Base-by-base conservation (phyloP, 2,329 filamentous ascomycete species). In the Grosmannia penicillata region DNA sequence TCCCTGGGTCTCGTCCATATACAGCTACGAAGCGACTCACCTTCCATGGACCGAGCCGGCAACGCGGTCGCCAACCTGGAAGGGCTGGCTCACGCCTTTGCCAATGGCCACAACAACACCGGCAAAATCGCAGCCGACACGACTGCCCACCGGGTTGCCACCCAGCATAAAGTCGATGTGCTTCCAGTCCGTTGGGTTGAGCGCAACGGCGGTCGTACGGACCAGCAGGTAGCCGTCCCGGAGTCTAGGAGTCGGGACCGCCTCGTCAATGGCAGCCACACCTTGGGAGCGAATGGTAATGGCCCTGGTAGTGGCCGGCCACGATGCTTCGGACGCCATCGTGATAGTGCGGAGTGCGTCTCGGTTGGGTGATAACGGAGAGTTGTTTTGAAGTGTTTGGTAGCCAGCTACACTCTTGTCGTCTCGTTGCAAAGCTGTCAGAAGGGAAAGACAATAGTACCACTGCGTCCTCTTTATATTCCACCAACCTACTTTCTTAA, bases 21-120 rank as follows among this genome's bases (percentile, higher is more conserved):
- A n/a, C n/a, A n/a, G n/a, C n/a, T n/a, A n/a, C n/a, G n/a, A n/a
- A n/a, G n/a, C n/a, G n/a, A 45, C 49, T 44, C 41, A 55, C 53
- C 39, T 42, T 33, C 62, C 63, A 36, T 64, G 59, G 2, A 43
- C 48, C 11, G 57, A 47, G 6, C 66, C 67, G 19, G 52, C 49
- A 24, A 70, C 53, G 29, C 66, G 58, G 42, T 72, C 67, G 3
- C 68, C 68, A 38, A 58, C 59, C 47, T 58, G 58, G 42, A 66
- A 60, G 6, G 49, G 39, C 43, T 60, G 60, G 14, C 51, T 61
- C 17, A 65, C 60, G 25, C 56, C 56, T 4, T 48, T 38, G 8
- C 66, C 67, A 19, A 70, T 54, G 37, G 62, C 58, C 27, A 64
- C 58, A 3, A 71, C 59, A 13, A 61, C 48, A 28, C 67, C 66